Base-by-base conservation (phyloP, 1,284 basidiomycete species). In the Rhodotorula sp. region DNA sequence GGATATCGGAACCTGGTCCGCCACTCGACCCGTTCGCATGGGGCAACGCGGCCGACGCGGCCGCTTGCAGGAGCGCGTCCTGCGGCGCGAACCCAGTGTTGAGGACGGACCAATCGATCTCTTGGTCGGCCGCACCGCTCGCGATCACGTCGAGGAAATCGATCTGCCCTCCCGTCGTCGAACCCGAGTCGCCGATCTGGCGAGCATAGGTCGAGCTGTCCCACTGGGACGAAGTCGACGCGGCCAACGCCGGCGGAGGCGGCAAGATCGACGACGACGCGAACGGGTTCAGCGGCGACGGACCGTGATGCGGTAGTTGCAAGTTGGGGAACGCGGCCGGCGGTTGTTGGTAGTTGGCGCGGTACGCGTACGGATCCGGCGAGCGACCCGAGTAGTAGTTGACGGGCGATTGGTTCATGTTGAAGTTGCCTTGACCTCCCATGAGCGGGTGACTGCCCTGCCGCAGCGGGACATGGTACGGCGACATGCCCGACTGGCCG, bases 101-200 rank as follows among this genome's bases (percentile, higher is more conserved):
- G 62, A 76, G 67, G 21, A 76, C 56, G 2, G 68, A 66, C 73
- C 73, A 76, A 62, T 76, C 73, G 46, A 76, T 68, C 14, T 69
- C 74, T 18, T 60, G 58, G 58, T 70, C 70, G 60, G 52, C 64
- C 15, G 64, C 59, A 23, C 64, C 58, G 15, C 58, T 49, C 18
- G 58, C 54, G 56, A 76, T 67, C 34, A 76, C 43, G 61, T 72
- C 73, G 56, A 74, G 66, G 54, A 76, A 76, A 21, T 72, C 73
- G 65, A 57, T 39, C 31, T 56, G 48, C 15, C 57, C 48, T 12
- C 43, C 23, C 3, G 20, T 47, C 57, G 58, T 65, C 51, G 65
- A 52, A 15, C 58, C 52, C 8, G 62, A 51, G 5, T 67, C 71
- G 43, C 66, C 71, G 43, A 65, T 70, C 54, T 67, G 71, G 12